Evolutionary conservation across 352 stramenopile species (phyloP), one percentile per base, ranked within the genome.

Genomic region (Phytophthora meadii): DNA sequence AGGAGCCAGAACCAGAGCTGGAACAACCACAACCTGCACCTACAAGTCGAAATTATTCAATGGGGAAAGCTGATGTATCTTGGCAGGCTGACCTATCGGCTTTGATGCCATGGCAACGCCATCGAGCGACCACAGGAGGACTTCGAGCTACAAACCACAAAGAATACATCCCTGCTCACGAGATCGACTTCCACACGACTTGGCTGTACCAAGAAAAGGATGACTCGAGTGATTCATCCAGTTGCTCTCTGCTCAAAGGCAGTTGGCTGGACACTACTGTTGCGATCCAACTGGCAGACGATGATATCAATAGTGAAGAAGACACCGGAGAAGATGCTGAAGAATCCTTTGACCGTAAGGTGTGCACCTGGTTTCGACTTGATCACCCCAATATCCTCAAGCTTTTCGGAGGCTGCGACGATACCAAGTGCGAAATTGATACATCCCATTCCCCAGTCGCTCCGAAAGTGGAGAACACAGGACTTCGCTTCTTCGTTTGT

Each of bases 191-290:
- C 14, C 27, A 54, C 12, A 50, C 59, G 14, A 49, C 59, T 3
- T 61, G 34, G 36, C 10, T 55, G 44, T 62, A 54, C 17, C 27
- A 40, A n/a, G 51, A 25, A 6, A 56, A 28, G 1, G 28, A 40
- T 19, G 40, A 46, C 22, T 34, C 27, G 9, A 55, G 49, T 7
- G 58, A 62, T 17, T 68, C 41, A 5, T 11, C 27, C 7, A 52
- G 36, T 5, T 46, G 50, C 15, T 68, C 44, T 5, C 19, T 63
- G 27, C 42, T 58, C 17, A 32, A 41, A 17, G 52, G 52, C 0
- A 63, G 41, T 5, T 68, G 61, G 52, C 52, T 68, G 2, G 61
- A 63, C 46, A 68, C 61, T 4, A 47, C 42, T 7, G 61, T 68
- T 36, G 51, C 44, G 8, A 63, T 68, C 24, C 45, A 68, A 27